Evolutionary conservation across 495 filamentous ascomycete genomes (phyloP).

Genomic region (Achaetomiella virescens): DNA sequence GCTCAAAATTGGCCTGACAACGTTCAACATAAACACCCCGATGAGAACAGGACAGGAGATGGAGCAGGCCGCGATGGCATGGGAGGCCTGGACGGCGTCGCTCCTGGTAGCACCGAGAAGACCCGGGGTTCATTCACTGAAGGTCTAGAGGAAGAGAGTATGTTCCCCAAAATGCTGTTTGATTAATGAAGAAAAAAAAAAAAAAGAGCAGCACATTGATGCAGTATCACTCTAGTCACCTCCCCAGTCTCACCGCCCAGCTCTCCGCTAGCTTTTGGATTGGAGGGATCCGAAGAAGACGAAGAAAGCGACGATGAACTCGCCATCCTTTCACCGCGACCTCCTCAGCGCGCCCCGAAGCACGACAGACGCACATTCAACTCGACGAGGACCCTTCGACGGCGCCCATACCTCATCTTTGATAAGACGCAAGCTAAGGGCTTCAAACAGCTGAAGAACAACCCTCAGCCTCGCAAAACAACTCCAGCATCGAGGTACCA

Average conservation of each 20-base stretch:
- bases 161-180: no score
- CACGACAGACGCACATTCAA: background rate
- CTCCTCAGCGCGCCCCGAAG: background rate
- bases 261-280: background rate
- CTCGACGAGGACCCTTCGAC: slow-evolving; percentile 7
- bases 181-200: no score
- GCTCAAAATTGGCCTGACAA: no score
- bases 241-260: background rate
- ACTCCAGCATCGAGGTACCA: background rate
- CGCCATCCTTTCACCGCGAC: background rate
- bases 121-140: no score
- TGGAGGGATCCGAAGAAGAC: background rate
- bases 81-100: no score
- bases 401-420: slow-evolving; percentile 20
- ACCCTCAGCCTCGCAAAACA: background rate
- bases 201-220: background rate
- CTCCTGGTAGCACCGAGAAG: no score
- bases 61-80: background rate
- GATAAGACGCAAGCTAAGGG: slow-evolving; percentile 12
- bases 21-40: background rate
- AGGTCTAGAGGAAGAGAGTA: no score
- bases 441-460: slow-evolving; percentile 16
- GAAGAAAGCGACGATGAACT: slow-evolving; percentile 3
- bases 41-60: background rate
- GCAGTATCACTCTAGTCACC: background rate